phyloP scores from a whole-genome alignment of 1,284 basidiomycete genomes.

The Phylloboletellus chloephorus region DNA sequence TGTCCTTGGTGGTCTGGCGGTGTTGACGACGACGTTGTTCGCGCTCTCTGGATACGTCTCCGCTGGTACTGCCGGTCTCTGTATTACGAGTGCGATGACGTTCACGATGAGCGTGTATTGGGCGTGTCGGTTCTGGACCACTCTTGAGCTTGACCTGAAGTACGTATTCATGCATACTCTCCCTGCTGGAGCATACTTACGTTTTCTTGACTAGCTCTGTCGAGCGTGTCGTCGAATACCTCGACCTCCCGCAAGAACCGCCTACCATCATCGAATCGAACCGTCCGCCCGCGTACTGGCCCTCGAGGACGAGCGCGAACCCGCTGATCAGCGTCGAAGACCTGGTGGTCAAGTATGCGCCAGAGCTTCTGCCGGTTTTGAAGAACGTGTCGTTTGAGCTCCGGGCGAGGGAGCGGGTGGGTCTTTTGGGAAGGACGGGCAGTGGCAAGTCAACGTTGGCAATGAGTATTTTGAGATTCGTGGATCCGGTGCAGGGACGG shows the following conservation, averaged over 20 bases:
- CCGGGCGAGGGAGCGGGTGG: slow-evolving; percentile 62
- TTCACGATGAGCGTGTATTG: slow-evolving; percentile 61
- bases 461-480: slow-evolving; percentile 83
- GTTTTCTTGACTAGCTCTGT: slow-evolving; percentile 71
- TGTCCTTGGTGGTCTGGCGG: slow-evolving; percentile 55
- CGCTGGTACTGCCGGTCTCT: slow-evolving; percentile 79
- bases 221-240: slow-evolving; percentile 86
- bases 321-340: slow-evolving; percentile 61
- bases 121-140: slow-evolving; percentile 60
- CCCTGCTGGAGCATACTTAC: slow-evolving; percentile 42
- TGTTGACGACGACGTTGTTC: slow-evolving; percentile 70
- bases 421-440: slow-evolving; percentile 72
- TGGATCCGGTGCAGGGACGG: slow-evolving; percentile 74
- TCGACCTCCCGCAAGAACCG: slow-evolving; percentile 83
- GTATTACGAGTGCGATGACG: slow-evolving; percentile 74
- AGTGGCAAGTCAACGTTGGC: slow-evolving; percentile 82
- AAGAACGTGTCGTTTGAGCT: slow-evolving; percentile 67
- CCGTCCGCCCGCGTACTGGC: slow-evolving; percentile 82
- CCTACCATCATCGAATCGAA: slow-evolving; percentile 62
- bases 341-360: slow-evolving; percentile 76
- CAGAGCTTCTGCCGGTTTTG: slow-evolving; percentile 80
- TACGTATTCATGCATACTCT: slow-evolving; percentile 5
- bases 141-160: slow-evolving; percentile 39
- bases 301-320: slow-evolving; percentile 57
- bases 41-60: slow-evolving; percentile 61